These are phyloP conservation scores for Echium plantagineum DNA, from an alignment of 257 asterid species.

Conservation along the genomic window DNA sequence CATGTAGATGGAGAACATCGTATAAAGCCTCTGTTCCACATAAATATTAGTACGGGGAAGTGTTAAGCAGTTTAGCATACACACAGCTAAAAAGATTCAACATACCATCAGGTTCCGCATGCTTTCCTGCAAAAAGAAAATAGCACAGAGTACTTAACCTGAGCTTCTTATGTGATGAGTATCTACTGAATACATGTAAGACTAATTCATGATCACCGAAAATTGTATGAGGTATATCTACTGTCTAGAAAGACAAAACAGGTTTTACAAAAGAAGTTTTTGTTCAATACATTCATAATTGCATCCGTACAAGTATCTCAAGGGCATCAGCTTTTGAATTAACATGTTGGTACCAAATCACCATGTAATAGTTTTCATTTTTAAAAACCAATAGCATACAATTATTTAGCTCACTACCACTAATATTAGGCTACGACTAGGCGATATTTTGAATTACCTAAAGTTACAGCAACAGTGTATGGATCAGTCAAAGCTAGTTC, in stretches of 20 bases:
- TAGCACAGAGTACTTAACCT: conserved; percentile 3
- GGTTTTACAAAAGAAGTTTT: too few relatives aligned
- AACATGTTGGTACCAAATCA: background rate
- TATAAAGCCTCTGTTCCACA: conserved; percentile 78
- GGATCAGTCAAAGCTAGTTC: conserved; percentile 85
- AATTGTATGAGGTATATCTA: too few relatives aligned
- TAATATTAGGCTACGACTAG: conserved; percentile 2
- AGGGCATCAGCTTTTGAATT: conserved; percentile 4
- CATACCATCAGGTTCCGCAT: conserved; percentile 88
- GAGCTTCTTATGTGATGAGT: background rate
- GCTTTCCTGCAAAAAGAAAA: conserved; percentile 62
- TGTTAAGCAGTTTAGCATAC: background rate
- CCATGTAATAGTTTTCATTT: background rate
- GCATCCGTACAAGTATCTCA: background rate
- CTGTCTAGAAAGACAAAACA: too few relatives aligned
- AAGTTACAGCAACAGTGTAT: conserved; percentile 83
- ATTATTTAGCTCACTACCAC: too few relatives aligned
- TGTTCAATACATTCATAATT: too few relatives aligned
- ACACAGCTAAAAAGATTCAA: conserved; percentile 1
- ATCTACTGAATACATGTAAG: background rate
- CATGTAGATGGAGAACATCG: conserved; percentile 97
- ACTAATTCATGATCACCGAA: background rate
- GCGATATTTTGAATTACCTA: conserved; percentile 46
- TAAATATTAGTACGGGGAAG: conserved; percentile 14
- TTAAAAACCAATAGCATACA: too few relatives aligned